Base-by-base conservation (phyloP, 305 asterid genomes). In the Solanum hybrid region DNA sequence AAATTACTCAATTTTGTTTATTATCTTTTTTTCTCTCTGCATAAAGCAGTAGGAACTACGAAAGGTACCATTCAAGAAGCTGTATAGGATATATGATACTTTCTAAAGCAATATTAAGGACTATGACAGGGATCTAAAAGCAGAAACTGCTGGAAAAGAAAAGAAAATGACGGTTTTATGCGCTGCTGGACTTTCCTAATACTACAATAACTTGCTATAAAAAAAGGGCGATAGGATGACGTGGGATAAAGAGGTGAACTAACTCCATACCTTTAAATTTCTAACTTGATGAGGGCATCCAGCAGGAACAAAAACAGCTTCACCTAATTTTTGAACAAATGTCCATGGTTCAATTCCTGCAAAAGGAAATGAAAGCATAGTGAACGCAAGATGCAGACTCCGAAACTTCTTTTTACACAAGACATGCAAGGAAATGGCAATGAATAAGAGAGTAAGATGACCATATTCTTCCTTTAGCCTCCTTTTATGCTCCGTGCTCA, bases 251-350 rank as follows among this genome's bases (percentile, higher is more conserved):
- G 29, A 84, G 31, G 22, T 51, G 27, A 84, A 84, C 75, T 22
- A 84, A 51, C 87, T 84, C 29, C 22, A 11, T 88, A 96, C 98
- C 98, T 94, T 94, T 71, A 96, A 90, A 90, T 96, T 96, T 92
- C 99, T 91, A 88, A 96, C 97, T 93, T 96, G 99, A 92, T 95
- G 97, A 77, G 99, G 98, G 87, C 99, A 96, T 29, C 99, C 96
- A 38, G 97, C 98, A 87, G 98, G 98, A 91, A 96, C 92, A 64
- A 95, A 88, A 85, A 96, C 98, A 66, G 99, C 99, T 89, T 96
- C 99, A 13, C 98, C 99, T 76, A 95, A 85, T 82, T 93, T 95
- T 91, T 96, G 99, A 88, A 95, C 90, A 88, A 95, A 95, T 24
- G 98, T 95, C 99, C 98, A 96, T 37, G 99, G 97, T 91, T 96